Evolutionary conservation across 2,329 filamentous ascomycete genomes (phyloP).

Genomic region (Cladosporium sp.): DNA sequence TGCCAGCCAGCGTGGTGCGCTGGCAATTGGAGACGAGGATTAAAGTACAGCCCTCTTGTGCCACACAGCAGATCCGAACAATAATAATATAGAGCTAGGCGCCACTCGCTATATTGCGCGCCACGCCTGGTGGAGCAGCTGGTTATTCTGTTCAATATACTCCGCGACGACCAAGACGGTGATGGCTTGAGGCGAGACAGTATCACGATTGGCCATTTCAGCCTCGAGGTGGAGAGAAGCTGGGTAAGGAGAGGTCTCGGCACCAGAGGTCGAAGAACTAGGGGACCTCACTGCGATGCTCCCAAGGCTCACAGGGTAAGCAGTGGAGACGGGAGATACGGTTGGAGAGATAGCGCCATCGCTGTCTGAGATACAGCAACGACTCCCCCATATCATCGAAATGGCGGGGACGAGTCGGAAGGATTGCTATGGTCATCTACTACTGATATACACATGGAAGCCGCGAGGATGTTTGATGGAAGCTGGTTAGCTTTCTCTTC

Average conservation of each 20-base stretch:
- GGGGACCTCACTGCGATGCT: neutral
- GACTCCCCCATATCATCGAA: neutral
- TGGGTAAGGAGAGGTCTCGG: neutral
- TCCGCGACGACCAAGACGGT: neutral
- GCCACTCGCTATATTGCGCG: conserved; percentile 6
- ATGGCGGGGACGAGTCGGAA: neutral
- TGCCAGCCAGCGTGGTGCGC: conserved; percentile 9
- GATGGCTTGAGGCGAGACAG: neutral
- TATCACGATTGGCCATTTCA: neutral
- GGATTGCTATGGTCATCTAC: neutral
- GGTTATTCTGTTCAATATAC: neutral
- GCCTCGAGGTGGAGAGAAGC: neutral
- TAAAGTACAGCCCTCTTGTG: conserved; percentile 11
- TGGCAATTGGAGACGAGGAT: conserved; percentile 16
- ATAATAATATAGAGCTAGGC: conserved; percentile 7
- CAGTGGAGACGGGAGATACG: conserved; percentile 19
- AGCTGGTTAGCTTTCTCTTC: conserved; percentile 13
- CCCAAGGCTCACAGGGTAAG: conserved; percentile 15
- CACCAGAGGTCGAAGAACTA: conserved; percentile 1
- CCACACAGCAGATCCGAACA: neutral
- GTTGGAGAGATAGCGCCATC: conserved; percentile 19
- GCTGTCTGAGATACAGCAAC: conserved; percentile 11
- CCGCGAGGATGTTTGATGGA: neutral
- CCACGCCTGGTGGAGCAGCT: conserved; percentile 2
- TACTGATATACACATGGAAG: neutral